Evolutionary conservation across 495 filamentous ascomycete genomes (phyloP), one percentile per base, ranked within the genome.

Genomic region (Penicillium ucsense): DNA sequence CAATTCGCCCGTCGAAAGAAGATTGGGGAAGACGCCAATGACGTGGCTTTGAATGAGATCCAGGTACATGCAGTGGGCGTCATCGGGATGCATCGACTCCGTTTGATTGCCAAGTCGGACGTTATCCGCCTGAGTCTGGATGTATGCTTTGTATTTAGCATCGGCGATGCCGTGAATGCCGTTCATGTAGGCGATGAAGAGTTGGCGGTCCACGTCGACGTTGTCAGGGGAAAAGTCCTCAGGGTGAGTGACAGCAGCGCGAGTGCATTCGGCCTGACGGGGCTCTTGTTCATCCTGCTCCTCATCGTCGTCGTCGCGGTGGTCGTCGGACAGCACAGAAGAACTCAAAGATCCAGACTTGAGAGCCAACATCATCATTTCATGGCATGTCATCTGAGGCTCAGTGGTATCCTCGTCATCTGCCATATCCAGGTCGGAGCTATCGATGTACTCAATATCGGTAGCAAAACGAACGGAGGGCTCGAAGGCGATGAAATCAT

Each of bases 131-230:
- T 60, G 67, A 7, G 50, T 46, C 34, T 56, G 65, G 43, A 73
- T 62, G 35, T 65, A 65, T 3, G 50, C 45, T 41, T 61, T 60
- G 43, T 70, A 72, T 32, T 62, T 60, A 29, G 43, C 47, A 29
- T 67, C 60, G 5, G 60, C 50, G 32, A 70, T 63, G 4, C 63
- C 68, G 29, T 68, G 63, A 7, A 74, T 67, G n/a, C 67, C 68
- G 38, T 72, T 71, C 54, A 74, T 67, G 50, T 70, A 70, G 11
- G 71, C 71, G 30, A 65, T 56, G 39, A 74, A 74, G 2, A 72
- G 52, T 29, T 60, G 59, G 28, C 61, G 63, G 43, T 74, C 71
- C 9, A 69, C 47, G 28, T 74, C 67, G 27, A 72, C 50, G 7
- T 61, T 56, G 47, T 74, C 71, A 37, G 59, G 54, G 3, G 66